Base-by-base conservation (phyloP, 2,329 filamentous ascomycete genomes). In the Pseudogymnoascus sp. region DNA sequence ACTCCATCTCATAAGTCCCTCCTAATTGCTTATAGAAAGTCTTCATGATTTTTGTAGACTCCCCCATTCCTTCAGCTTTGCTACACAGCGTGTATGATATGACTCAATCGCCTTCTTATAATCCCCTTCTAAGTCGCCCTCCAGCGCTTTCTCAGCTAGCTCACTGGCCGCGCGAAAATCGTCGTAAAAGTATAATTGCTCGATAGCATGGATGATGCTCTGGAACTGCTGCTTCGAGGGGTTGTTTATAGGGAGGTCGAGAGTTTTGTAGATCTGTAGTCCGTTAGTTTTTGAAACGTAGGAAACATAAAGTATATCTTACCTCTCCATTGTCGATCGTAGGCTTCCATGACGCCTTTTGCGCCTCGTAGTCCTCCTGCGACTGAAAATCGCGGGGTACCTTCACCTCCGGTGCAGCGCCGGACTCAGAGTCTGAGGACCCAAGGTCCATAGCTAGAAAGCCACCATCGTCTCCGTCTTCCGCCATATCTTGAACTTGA, bases 361-460 rank as follows among this genome's bases (percentile, higher is more conserved):
- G 59, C 4, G 21, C 40, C 31, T 69, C 66, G n/a, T 73, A 74
- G 59, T 70, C 67, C 23, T 65, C 68, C 44, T 73, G 69, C 1
- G 70, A 70, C 60, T 73, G 72, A 59, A 69, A 70, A 63, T 74
- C 72, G 42, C 72, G 68, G 21, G 71, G 72, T 16, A 71, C 60
- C 63, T 71, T 70, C 16, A 65, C 38, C 36, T 63, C 21, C 5
- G 64, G 28, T 4, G 61, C 62, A 12, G 62, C 42, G 5, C 66
- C 64, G 28, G 60, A 44, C n/a, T 69, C 69, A 62, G 72, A 70
- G 4, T 77, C 74, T 8, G 73, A 76, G 59, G 78, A 76, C 38
- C 75, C 75, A 62, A 80, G 70, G 23, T 76, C 73, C 65, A 81
- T 80, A 67, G 70, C 70, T 63, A 81, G 73, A 61, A 80, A 75